Percentiles rank a stretch among this genome's conserved stretches.
These are phyloP conservation scores for Rhizopogon vesiculosus DNA, from an alignment of 768 basidiomycete genomes.

Conservation along the genomic window DNA sequence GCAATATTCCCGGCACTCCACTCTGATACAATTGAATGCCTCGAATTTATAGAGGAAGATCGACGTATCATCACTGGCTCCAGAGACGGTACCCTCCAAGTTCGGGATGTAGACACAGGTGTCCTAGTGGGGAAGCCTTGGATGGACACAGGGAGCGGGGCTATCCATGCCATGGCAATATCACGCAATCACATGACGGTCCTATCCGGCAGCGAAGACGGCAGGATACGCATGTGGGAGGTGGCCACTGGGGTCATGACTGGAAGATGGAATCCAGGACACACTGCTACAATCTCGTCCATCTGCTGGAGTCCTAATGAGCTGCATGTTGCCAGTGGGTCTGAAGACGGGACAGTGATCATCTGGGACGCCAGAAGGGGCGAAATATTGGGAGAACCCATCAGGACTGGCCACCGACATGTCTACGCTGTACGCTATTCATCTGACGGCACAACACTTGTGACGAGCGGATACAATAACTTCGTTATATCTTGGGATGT, in stretches of 20 bases:
- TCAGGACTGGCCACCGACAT: neutral
- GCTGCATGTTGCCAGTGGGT: neutral
- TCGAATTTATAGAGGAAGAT: neutral
- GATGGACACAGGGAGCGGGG: neutral
- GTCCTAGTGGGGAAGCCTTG: neutral
- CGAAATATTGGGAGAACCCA: neutral
- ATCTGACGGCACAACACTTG: neutral
- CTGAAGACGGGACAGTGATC: neutral
- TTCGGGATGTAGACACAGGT: neutral
- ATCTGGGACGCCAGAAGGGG: neutral
- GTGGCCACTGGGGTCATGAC: neutral
- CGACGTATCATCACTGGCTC: neutral
- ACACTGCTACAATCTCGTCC: neutral
- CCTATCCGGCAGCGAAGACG: neutral
- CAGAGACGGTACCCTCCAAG: neutral
- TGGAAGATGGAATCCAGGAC: neutral
- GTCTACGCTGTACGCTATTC: neutral
- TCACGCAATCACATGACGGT: neutral
- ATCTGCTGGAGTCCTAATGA: neutral
- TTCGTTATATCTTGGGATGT: neutral
- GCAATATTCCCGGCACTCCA: neutral
- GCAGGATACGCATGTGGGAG: neutral
- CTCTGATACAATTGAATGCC: neutral
- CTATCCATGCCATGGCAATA: neutral
- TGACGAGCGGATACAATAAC: neutral